phyloP scores from a whole-genome alignment of 2,329 filamentous ascomycete genomes.

The Apiospora sp. region DNA sequence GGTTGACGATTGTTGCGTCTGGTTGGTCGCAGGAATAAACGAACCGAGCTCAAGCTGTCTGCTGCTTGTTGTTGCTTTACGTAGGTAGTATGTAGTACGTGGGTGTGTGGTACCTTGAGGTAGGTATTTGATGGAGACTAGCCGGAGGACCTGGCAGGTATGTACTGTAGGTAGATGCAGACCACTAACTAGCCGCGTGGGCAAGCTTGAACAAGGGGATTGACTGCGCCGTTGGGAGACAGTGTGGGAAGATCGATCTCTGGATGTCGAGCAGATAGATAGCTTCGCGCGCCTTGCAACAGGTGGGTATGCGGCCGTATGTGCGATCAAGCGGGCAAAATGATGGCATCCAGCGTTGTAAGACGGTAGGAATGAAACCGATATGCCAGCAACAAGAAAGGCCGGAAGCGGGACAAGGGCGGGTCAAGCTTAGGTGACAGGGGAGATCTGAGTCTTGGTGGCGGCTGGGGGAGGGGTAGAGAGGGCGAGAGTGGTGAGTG shows the following conservation, averaged over 20 bases:
- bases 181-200: slow-evolving; percentile 19
- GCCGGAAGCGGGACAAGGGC: slow-evolving; percentile 13
- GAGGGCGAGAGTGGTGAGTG: background rate
- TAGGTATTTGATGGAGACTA: slow-evolving; percentile 26
- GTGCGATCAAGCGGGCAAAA: slow-evolving; percentile 21
- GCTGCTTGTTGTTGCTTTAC: slow-evolving; percentile 3
- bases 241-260: background rate
- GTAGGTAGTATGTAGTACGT: slow-evolving; percentile 6
- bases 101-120: slow-evolving; percentile 31
- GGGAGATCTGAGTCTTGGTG: slow-evolving; percentile 20
- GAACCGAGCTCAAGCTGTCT: slow-evolving; percentile 21
- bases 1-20: slow-evolving; percentile 9
- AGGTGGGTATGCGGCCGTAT: slow-evolving; percentile 9
- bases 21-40: slow-evolving; percentile 16
- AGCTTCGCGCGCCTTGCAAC: slow-evolving; percentile 7
- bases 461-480: slow-evolving; percentile 11
- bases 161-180: background rate
- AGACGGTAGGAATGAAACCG: slow-evolving; percentile 21
- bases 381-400: slow-evolving; percentile 13
- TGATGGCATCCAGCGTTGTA: slow-evolving; percentile 17
- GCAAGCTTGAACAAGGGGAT: slow-evolving; percentile 2
- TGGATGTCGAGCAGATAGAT: background rate
- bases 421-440: slow-evolving; percentile 7
- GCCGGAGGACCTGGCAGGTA: background rate
- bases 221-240: background rate